These are phyloP conservation scores for Torulaspora pretoriensis DNA, from an alignment of 1,139 yeast species.

Conservation along the genomic window DNA sequence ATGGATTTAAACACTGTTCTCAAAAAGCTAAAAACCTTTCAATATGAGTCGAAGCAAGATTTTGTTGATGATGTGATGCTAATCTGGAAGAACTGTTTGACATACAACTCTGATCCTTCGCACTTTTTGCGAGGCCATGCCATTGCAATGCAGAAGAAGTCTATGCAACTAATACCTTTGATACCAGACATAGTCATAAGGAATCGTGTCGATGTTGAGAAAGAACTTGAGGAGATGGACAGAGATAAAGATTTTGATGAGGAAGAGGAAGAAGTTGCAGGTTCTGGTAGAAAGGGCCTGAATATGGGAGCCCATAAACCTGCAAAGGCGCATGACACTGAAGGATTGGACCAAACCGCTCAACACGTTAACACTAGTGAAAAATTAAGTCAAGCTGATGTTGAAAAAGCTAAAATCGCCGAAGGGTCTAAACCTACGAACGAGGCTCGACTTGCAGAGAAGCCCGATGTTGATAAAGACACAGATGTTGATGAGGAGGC, in stretches of 20 bases:
- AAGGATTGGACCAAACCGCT: neutral
- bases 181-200: conserved; percentile 85
- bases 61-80: conserved; percentile 91
- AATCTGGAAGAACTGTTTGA: conserved; percentile 91
- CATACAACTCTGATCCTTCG: conserved; percentile 91
- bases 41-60: conserved; percentile 77
- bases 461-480: neutral
- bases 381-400: conserved; percentile 1
- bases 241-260: conserved; percentile 31
- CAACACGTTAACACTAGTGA: neutral
- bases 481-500: conserved; percentile 5
- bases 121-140: conserved; percentile 92
- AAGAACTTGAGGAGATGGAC: conserved; percentile 57
- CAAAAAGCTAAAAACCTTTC: conserved; percentile 78
- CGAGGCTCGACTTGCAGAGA: too few relatives aligned
- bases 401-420: neutral
- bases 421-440: neutral
- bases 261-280: conserved; percentile 30
- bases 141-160: conserved; percentile 89
- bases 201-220: conserved; percentile 81
- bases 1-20: conserved; percentile 95
- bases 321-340: conserved; percentile 15
- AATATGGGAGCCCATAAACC: conserved; percentile 37
- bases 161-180: conserved; percentile 67
- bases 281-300: conserved; percentile 36